Evolutionary conservation across 441 rosid species (phyloP), one percentile per base, ranked within the genome.

Genomic region (Manihot esculenta): DNA sequence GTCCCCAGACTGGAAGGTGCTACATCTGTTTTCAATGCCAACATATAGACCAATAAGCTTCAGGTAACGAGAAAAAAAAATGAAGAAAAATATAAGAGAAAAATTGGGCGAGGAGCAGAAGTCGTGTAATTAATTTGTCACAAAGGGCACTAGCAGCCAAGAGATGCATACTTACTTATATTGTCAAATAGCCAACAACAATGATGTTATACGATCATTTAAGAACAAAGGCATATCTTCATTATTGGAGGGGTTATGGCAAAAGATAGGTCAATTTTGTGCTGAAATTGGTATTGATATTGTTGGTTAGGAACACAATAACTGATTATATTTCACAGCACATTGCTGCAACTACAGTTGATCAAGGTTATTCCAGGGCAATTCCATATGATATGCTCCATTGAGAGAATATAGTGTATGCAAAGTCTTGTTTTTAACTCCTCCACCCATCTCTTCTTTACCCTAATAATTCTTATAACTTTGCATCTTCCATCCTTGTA

Each of bases 1-100:
- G 79, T 90, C 97, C 50, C 99, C 99, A 0, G 81, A 84, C 72
- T 90, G 94, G 6, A 67, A 67, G 30, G 90, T 84, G 79, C 97
- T 92, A 33, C 99, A 94, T 79, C 99, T 94, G 94, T 85, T 84
- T 58, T 73, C 71, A 78, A 64, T 44, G 54, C 53, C 65, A 67
- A n/a, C 65, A 71, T 51, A 56, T 56, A 75, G 47, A 64, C 51
- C 58, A 72, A 74, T 75, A 44, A 81, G 73, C 20, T 76, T 33
- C 26, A 33, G 64, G 44, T n/a, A 69, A 61, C 59, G 44, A 55
- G 15, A 59, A 8, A 45, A 44, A 33, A 30, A 35, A 72, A 17
- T 7, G 20, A 51, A 27, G 11, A 23, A 18, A 47, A 63, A 73
- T 3, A 71, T 23, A n/a, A 35, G 20, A 23, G 15, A 62, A 58